Conservation (phyloP, 176 grass and related monocot species). For the Lolium multiflorum region DNA sequence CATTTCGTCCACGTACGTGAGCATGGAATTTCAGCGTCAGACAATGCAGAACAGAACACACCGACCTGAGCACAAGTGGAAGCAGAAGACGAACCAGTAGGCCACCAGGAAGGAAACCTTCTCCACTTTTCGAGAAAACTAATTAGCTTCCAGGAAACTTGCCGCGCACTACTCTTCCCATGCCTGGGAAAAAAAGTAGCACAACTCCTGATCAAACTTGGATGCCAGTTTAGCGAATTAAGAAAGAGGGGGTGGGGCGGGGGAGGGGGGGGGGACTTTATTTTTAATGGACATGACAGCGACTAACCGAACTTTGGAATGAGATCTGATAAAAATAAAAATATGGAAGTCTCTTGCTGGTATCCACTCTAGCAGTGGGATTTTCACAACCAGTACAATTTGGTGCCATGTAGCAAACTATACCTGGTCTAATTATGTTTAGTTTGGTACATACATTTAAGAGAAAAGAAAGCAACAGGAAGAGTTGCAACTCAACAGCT, state of each 20-base stretch:
- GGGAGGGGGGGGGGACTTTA: no score
- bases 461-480: not conserved
- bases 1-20: no score
- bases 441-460: not conserved
- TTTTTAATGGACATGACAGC: not conserved
- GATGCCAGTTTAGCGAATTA: no score
- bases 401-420: not conserved
- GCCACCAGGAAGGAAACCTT: not conserved
- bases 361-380: not conserved
- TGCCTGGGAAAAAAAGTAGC: no score
- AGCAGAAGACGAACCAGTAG: not conserved
- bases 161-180: no score
- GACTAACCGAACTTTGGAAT: not conserved
- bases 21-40: no score
- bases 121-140: no score
- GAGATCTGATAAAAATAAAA: not conserved
- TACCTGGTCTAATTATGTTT: not conserved
- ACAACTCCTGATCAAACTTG: no score
- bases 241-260: no score
- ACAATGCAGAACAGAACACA: not conserved
- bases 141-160: no score
- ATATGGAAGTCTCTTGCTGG: not conserved
- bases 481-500: no score
- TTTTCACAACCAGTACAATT: not conserved
- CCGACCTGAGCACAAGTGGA: not conserved